phyloP scores from a whole-genome alignment of 768 basidiomycete species.

The Coprinopsis cinerea region DNA sequence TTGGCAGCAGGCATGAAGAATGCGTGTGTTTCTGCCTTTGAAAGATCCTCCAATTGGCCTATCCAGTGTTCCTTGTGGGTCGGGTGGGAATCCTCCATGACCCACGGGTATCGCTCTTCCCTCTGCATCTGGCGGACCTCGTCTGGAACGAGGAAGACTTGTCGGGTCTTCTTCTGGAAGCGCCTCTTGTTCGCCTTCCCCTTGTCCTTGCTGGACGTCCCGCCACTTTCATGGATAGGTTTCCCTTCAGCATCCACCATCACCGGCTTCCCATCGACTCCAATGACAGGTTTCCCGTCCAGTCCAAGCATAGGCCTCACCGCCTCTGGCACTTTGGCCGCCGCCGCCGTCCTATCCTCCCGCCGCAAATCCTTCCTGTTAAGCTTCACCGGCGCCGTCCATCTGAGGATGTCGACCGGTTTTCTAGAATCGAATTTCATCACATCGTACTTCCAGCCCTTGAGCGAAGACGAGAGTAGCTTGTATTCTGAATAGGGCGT shows the following conservation, averaged over 20 bases:
- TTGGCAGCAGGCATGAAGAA: constrained; percentile 82
- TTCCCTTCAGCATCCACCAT: constrained; percentile 79
- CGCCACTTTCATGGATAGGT: constrained; percentile 45
- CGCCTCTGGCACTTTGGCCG: constrained; percentile 38
- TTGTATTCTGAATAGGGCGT: constrained; percentile 70
- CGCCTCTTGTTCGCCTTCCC: constrained; percentile 60
- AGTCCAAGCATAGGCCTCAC: constrained; percentile 72
- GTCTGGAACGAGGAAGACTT: constrained; percentile 80
- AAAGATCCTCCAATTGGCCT: constrained; percentile 74
- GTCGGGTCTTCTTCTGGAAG: constrained; percentile 76
- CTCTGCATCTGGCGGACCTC: constrained; percentile 69
- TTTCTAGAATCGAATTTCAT: constrained; percentile 86
- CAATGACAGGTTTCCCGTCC: constrained; percentile 82
- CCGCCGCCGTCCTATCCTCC: constrained; percentile 31
- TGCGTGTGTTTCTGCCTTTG: constrained; percentile 65
- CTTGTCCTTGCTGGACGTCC: constrained; percentile 30
- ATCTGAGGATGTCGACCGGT: constrained; percentile 59
- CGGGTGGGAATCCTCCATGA: constrained; percentile 72
- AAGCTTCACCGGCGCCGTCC: constrained; percentile 74
- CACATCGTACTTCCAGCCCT: constrained; percentile 88
- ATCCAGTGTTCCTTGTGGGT: constrained; percentile 68
- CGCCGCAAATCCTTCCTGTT: constrained; percentile 78
- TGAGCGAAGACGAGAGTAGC: constrained; percentile 72
- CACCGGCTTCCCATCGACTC: constrained; percentile 67
- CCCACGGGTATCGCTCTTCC: constrained; percentile 90